Conservation (phyloP, 192 early-diverging fungal genomes). For the Allomyces arbusculus region DNA sequence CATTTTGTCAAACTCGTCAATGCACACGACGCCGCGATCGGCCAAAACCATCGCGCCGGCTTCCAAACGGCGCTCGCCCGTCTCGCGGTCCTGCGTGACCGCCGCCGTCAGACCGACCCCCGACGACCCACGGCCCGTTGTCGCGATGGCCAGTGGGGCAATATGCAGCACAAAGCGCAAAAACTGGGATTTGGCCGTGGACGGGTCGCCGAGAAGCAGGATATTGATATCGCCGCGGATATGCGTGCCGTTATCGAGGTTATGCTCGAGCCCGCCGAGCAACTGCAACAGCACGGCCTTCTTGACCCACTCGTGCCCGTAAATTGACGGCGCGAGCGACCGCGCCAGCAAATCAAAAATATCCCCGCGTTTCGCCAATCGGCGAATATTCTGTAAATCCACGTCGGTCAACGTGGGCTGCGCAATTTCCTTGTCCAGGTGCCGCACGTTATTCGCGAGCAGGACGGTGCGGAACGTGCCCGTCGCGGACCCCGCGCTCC, state of each 20-base stretch:
- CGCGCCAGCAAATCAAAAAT: constrained; percentile 62
- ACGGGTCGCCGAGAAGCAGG: constrained; percentile 89
- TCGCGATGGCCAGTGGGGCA: background rate
- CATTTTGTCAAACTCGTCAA: constrained; percentile 99
- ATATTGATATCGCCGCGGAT: constrained; percentile 96
- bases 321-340: constrained; percentile 76
- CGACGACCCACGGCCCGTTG: constrained; percentile 66
- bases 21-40: constrained; percentile 93
- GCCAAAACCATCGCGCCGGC: constrained; percentile 95
- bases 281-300: constrained; percentile 85
- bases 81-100: constrained; percentile 91
- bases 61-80: constrained; percentile 92
- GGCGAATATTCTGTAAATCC: constrained; percentile 72
- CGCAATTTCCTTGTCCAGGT: constrained; percentile 49
- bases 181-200: constrained; percentile 86
- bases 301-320: constrained; percentile 85
- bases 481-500: background rate
- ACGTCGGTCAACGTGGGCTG: constrained; percentile 51
- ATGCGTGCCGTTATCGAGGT: constrained; percentile 75
- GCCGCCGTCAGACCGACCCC: constrained; percentile 89
- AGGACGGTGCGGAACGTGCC: constrained; percentile 46
- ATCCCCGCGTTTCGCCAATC: constrained; percentile 45
- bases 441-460: constrained; percentile 62
- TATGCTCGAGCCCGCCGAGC: constrained; percentile 88
- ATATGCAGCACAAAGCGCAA: constrained; percentile 37